phyloP scores from a whole-genome alignment of 129 eudicot species.

The Ambrosia artemisiifolia region DNA sequence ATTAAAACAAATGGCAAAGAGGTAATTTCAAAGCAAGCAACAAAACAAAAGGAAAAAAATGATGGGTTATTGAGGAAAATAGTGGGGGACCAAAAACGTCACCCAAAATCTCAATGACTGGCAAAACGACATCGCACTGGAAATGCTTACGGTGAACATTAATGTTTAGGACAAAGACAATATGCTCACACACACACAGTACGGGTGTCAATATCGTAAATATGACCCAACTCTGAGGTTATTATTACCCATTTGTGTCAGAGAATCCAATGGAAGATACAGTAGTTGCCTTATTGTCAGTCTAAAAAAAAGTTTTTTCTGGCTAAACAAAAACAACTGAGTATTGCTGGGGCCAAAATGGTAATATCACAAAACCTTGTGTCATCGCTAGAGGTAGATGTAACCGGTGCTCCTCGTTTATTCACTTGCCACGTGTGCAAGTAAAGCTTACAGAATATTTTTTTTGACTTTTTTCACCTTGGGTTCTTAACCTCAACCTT shows the following conservation, averaged over 20 bases:
- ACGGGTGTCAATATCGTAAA: slow-evolving; percentile 62
- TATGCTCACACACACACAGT: slow-evolving; percentile 24
- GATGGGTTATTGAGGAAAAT: slow-evolving; percentile 31
- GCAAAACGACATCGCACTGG: slow-evolving; percentile 43
- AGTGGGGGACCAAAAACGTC: slow-evolving; percentile 52
- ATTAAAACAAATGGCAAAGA: neutral
- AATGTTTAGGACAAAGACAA: slow-evolving; percentile 39
- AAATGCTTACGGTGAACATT: slow-evolving; percentile 29
- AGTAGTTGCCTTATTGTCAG: slow-evolving; percentile 47
- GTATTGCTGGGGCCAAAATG: slow-evolving; percentile 27
- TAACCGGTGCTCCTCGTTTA: slow-evolving; percentile 22
- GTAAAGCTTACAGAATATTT: slow-evolving; percentile 19
- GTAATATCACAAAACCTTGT: slow-evolving; percentile 18
- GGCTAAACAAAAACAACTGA: neutral
- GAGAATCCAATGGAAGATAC: slow-evolving; percentile 95
- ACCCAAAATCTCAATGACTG: slow-evolving; percentile 49
- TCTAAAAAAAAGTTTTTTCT: slow-evolving; percentile 11
- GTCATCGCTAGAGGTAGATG: neutral
- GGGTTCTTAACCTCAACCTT: slow-evolving; percentile 10
- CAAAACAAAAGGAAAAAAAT: slow-evolving; percentile 12
- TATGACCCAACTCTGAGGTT: slow-evolving; percentile 33
- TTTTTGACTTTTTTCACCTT: slow-evolving; percentile 26
- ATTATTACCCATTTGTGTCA: slow-evolving; percentile 53
- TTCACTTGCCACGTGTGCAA: slow-evolving; percentile 31
- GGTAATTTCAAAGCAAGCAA: neutral